Conservation (phyloP, 768 basidiomycete species). For the Leccinum disarticulatum region DNA sequence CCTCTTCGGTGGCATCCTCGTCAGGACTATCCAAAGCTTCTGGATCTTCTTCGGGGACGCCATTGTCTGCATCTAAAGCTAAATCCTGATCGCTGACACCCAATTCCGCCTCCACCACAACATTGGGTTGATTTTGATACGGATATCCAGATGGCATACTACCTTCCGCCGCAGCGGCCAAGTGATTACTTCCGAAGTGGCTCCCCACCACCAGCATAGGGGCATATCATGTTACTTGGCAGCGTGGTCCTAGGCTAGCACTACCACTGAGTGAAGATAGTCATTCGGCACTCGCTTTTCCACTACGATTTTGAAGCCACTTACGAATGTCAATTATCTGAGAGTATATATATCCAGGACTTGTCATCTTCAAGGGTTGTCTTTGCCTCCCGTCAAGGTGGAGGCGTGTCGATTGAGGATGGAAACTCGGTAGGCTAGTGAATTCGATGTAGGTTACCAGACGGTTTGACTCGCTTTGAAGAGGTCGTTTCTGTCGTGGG, state of each 20-base stretch:
- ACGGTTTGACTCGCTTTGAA: too few relatives aligned
- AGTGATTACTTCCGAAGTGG: too few relatives aligned
- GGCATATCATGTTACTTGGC: not conserved
- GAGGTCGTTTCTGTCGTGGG: too few relatives aligned
- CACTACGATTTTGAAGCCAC: not conserved
- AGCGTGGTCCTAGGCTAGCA: not conserved
- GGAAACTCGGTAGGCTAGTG: too few relatives aligned
- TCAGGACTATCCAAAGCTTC: constrained; percentile 77
- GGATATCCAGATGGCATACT: constrained; percentile 2
- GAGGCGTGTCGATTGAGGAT: too few relatives aligned
- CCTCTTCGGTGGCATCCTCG: constrained; percentile 53
- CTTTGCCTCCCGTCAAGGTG: too few relatives aligned
- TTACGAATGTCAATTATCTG: not conserved
- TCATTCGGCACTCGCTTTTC: not conserved
- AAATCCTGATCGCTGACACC: constrained; percentile 51
- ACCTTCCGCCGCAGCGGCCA: constrained; percentile 22
- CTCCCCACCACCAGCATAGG: not conserved
- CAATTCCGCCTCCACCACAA: constrained; percentile 76
- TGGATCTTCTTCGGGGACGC: constrained; percentile 55
- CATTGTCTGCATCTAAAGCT: constrained; percentile 68
- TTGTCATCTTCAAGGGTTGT: not conserved
- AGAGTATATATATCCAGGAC: not conserved
- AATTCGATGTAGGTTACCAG: too few relatives aligned
- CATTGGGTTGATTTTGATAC: constrained; percentile 32
- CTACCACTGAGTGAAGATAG: not conserved